These are phyloP conservation scores for Fusarium ramigenum DNA, from an alignment of 2,329 filamentous ascomycete species.

Conservation along the genomic window DNA sequence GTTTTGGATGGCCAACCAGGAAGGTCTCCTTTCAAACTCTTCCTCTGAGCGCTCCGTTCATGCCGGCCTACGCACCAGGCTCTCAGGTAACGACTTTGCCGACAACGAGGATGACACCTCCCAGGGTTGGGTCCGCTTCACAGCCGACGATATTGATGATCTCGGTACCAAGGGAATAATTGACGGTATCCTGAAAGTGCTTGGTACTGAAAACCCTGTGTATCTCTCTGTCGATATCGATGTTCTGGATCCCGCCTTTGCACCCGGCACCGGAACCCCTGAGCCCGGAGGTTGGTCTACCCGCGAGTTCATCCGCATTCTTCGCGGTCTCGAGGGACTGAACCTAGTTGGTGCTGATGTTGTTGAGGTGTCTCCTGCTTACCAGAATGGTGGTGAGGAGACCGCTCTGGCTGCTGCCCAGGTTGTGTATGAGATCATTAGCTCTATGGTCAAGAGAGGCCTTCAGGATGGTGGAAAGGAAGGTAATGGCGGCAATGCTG, in stretches of 20 bases:
- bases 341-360: constrained; percentile 91
- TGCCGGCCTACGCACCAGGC: constrained; percentile 81
- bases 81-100: constrained; percentile 70
- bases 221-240: constrained; percentile 87
- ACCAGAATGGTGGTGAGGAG: constrained; percentile 81
- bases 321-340: constrained; percentile 81
- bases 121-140: constrained; percentile 83
- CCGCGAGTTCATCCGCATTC: constrained; percentile 83
- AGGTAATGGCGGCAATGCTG: constrained; percentile 34
- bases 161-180: constrained; percentile 78
- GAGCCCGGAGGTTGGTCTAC: constrained; percentile 94
- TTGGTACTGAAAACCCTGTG: constrained; percentile 80
- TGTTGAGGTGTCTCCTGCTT: constrained; percentile 85
- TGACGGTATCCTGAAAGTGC: constrained; percentile 72
- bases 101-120: constrained; percentile 77
- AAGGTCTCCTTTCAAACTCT: constrained; percentile 78
- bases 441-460: constrained; percentile 72
- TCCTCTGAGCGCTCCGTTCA: constrained; percentile 79
- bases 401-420: constrained; percentile 86
- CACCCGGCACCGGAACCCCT: constrained; percentile 84
- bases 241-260: constrained; percentile 75
- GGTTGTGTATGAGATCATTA: constrained; percentile 86
- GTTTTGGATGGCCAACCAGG: constrained; percentile 88
- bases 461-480: constrained; percentile 51
- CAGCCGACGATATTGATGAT: constrained; percentile 87